Conservation (phyloP, 2,329 filamentous ascomycete species). For the Laburnicola sp. region DNA sequence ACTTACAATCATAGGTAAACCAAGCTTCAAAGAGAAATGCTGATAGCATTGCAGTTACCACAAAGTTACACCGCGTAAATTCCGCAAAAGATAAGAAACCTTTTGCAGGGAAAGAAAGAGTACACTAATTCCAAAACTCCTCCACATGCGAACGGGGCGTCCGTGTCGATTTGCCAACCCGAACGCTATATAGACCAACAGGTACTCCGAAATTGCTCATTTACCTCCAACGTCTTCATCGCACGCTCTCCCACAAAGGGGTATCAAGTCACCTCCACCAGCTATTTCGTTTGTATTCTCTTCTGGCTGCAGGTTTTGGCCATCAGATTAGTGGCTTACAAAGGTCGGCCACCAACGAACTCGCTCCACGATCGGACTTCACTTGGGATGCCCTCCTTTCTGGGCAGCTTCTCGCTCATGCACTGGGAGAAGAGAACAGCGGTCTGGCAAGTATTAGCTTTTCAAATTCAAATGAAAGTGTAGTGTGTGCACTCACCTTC, state of each 20-base stretch:
- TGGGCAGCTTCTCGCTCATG: conserved; percentile 94
- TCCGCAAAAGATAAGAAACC: not conserved
- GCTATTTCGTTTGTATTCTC: not conserved
- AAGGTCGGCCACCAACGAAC: conserved; percentile 69
- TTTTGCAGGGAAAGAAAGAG: not conserved
- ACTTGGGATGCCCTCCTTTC: conserved; percentile 80
- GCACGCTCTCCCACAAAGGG: not conserved
- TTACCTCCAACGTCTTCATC: not conserved
- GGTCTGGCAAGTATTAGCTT: conserved; percentile 62
- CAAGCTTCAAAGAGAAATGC: not conserved
- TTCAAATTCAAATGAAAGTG: not conserved
- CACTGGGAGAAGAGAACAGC: conserved; percentile 94
- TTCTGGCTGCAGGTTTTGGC: not conserved
- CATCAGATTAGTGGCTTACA: conserved; percentile 21
- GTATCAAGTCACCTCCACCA: not conserved
- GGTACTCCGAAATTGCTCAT: not conserved
- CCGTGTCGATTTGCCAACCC: not conserved
- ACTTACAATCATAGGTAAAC: too few relatives aligned
- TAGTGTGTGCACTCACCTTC: conserved; percentile 66
- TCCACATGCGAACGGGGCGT: not conserved
- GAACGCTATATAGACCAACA: conserved; percentile 11
- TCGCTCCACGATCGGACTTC: conserved; percentile 96
- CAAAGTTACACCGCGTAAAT: conserved; percentile 6
- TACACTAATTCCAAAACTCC: conserved; percentile 6
- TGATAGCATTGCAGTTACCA: conserved; percentile 1